phyloP scores from a whole-genome alignment of 257 asterid genomes.

The Ehretia macrophylla region DNA sequence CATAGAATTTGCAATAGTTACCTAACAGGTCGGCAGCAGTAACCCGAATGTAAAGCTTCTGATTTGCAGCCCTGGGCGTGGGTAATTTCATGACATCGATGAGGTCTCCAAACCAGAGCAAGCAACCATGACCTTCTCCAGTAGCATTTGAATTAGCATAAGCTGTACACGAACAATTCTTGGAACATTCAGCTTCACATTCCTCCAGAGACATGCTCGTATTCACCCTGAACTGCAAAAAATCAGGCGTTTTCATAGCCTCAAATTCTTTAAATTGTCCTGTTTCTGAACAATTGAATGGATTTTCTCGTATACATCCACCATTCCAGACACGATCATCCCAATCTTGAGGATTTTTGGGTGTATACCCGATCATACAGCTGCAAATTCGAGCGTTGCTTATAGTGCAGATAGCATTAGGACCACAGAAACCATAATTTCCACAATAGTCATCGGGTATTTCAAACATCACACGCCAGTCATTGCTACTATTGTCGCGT shows the following conservation, averaged over 20 bases:
- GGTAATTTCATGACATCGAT: slow-evolving; percentile 25
- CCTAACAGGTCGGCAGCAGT: slow-evolving; percentile 19
- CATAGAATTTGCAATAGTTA: neutral
- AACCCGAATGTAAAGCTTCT: slow-evolving; percentile 8
- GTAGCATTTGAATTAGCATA: slow-evolving; percentile 31
- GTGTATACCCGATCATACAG: slow-evolving; percentile 23
- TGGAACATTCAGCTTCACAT: slow-evolving; percentile 27
- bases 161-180: slow-evolving; percentile 40
- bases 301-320: slow-evolving; percentile 14
- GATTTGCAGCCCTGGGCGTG: slow-evolving; percentile 2
- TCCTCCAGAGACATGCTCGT: slow-evolving; percentile 26
- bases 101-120: slow-evolving; percentile 37
- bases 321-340: slow-evolving; percentile 13
- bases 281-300: slow-evolving; percentile 9
- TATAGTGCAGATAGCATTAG: slow-evolving; percentile 16
- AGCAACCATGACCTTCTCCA: slow-evolving; percentile 29
- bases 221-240: slow-evolving; percentile 18
- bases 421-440: slow-evolving; percentile 23
- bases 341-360: slow-evolving; percentile 20
- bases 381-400: slow-evolving; percentile 21
- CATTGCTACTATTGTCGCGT: slow-evolving; percentile 25
- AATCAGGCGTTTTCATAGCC: slow-evolving; percentile 16
- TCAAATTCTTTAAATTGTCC: slow-evolving; percentile 8
- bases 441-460: slow-evolving; percentile 31
- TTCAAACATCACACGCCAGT: slow-evolving; percentile 18